These are phyloP conservation scores for Auricularia sp. DNA, from an alignment of 768 basidiomycete genomes.

Conservation along the genomic window DNA sequence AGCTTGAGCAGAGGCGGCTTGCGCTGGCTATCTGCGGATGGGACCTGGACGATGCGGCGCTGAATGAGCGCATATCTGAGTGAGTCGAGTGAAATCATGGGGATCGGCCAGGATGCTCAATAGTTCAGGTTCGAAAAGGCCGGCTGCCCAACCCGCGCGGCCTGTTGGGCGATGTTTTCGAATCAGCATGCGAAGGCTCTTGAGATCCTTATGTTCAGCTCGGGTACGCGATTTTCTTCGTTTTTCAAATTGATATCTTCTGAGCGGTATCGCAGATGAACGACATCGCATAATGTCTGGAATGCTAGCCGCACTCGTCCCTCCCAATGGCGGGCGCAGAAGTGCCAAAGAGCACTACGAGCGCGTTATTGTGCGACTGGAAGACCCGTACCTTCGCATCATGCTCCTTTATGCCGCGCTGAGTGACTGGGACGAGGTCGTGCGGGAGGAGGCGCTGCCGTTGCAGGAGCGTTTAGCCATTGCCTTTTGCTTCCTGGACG, in stretches of 20 bases:
- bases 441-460: slow-evolving; percentile 69
- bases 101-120: no score
- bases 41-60: slow-evolving; percentile 61
- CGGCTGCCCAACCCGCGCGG: slow-evolving; percentile 58
- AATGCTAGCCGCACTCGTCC: slow-evolving; percentile 55
- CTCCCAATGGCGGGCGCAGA: slow-evolving; percentile 29
- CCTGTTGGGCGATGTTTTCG: slow-evolving; percentile 80
- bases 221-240: slow-evolving; percentile 36
- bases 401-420: slow-evolving; percentile 65
- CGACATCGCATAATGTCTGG: slow-evolving; percentile 75
- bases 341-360: slow-evolving; percentile 50
- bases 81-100: not conserved
- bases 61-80: slow-evolving; percentile 43
- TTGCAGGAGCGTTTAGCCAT: slow-evolving; percentile 77
- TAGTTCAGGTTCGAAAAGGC: slow-evolving; percentile 61
- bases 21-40: slow-evolving; percentile 68
- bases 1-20: slow-evolving; percentile 51
- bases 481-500: slow-evolving; percentile 75
- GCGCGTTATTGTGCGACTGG: slow-evolving; percentile 52
- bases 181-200: slow-evolving; percentile 55
- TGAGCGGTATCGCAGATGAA: slow-evolving; percentile 42
- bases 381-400: slow-evolving; percentile 74
- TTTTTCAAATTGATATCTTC: slow-evolving; percentile 5
- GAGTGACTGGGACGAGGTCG: slow-evolving; percentile 69
- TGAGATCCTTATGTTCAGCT: slow-evolving; percentile 68